Evolutionary conservation across 768 basidiomycete species (phyloP), one percentile per base, ranked within the genome.

Genomic region (Termitomyces sp.): DNA sequence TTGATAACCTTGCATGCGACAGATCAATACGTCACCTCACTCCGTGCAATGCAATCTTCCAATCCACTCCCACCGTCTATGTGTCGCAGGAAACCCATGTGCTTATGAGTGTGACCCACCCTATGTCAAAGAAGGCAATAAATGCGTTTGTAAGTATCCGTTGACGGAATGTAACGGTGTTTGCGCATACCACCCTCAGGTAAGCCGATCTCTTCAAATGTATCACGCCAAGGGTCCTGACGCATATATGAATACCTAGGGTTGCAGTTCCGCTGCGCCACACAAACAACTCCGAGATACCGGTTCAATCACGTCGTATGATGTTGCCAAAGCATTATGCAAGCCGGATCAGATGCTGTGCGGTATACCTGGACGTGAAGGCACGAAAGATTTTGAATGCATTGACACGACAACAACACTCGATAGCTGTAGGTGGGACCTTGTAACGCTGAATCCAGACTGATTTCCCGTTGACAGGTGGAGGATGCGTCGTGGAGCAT

Each of bases 161-260:
- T 63, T 73, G 54, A 59, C 58, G 10, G 65, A 69, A 22, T 79
- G 78, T 60, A 79, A 80, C 55, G 77, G 75, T 8, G 62, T 71
- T 50, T 80, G 78, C 51, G 72, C 58, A 43, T 65, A 56, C 32
- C 71, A 69, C 54, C 64, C 66, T 30, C 63, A 67, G 55, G 73
- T 72, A 53, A 70, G 77, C 58, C 59, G 42, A 55, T 24, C 33
- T n/a, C 20, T 36, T 33, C 6, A 6, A 26, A 30, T 30, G 42
- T 13, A 53, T 54, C 8, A 18, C 26, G 28, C 46, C 24, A 49
- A 48, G 26, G 2, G 12, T 28, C 36, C 45, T 56, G 13, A 56
- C 33, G 26, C 22, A 49, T 20, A 40, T 32, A 40, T 57, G n/a
- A 48, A 38, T 28, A 26, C 44, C n/a, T 59, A 80, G 78, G 72